Evolutionary conservation across 1,284 basidiomycete genomes (phyloP), one percentile per base, ranked within the genome.

Genomic region (Sporisorium iseilematis-ciliati): DNA sequence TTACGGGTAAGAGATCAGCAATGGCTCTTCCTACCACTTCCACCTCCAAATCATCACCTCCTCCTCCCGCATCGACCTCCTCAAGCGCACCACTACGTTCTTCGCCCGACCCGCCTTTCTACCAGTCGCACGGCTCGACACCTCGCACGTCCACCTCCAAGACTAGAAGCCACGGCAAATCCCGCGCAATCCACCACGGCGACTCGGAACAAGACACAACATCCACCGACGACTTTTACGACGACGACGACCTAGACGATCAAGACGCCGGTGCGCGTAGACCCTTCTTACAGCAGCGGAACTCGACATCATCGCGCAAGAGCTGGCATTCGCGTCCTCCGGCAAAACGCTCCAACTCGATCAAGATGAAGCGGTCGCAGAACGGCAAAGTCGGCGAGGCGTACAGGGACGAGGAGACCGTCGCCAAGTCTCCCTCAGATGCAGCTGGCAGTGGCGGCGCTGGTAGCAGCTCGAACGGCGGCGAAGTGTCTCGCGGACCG

Each of bases 301-400:
- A 51, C 26, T 45, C 48, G 35, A 33, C 70, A 11, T 61, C 57
- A 20, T 57, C 60, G 1, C 53, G 57, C 21, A 59, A 53, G 33
- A 61, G 53, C 25, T 38, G 57, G 11, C 42, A 25, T n/a, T 49
- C 53, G 8, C 48, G 56, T 40, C 65, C 66, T 6, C 40, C 40
- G 20, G 33, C 50, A 16, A 61, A 57, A 12, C 29, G 72, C 16
- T 51, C 59, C 45, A 66, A 69, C 7, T 75, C 66, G 52, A 75
- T 75, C 59, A 65, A 69, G 50, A 62, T 75, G 72, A 62, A 75
- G 54, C 72, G 66, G 4, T 65, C 72, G 21, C 46, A 64, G 26
- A 51, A 62, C 4, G 48, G 57, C 40, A 57, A 21, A 23, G 35
- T 60, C 16, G 29, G 29, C 1, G 57, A 62, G 12, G 33, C 59